A percentile compares a stretch with the other conserved stretches of the same genome.
phyloP scores from a whole-genome alignment of 2,329 filamentous ascomycete species.

The Sporothrix pseudoabietina region DNA sequence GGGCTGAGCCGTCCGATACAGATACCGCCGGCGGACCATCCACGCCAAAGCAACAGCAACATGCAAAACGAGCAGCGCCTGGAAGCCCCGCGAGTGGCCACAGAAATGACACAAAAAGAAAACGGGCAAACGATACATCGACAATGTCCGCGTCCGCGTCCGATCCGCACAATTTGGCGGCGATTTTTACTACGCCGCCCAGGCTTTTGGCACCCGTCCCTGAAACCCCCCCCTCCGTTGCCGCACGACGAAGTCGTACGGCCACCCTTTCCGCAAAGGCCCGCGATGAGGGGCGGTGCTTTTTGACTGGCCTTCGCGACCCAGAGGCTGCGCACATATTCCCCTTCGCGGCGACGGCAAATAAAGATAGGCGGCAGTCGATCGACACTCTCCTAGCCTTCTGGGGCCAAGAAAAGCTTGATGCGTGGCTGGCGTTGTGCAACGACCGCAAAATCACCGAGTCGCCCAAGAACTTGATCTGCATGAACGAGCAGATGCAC shows the following conservation, averaged over 20 bases:
- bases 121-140: not conserved
- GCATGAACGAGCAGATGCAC: conserved; percentile 3
- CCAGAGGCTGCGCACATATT: not conserved
- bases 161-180: no score
- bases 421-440: not conserved
- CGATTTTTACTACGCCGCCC: no score
- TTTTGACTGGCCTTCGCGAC: not conserved
- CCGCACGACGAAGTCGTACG: not conserved
- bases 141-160: not conserved
- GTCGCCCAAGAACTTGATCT: not conserved
- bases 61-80: not conserved
- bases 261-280: not conserved
- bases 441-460: not conserved
- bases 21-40: not conserved
- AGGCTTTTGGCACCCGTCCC: not conserved
- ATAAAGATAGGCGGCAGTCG: not conserved
- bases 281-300: not conserved
- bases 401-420: not conserved
- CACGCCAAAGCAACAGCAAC: not conserved
- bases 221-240: not conserved
- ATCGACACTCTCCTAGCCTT: not conserved
- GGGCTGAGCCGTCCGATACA: not conserved
- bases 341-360: not conserved
- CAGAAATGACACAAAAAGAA: not conserved
- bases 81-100: not conserved